A percentile compares a stretch with the other conserved stretches of the same genome.
Evolutionary conservation across 345 rosid species (phyloP).

Genomic region (Rhizophora apiculata): DNA sequence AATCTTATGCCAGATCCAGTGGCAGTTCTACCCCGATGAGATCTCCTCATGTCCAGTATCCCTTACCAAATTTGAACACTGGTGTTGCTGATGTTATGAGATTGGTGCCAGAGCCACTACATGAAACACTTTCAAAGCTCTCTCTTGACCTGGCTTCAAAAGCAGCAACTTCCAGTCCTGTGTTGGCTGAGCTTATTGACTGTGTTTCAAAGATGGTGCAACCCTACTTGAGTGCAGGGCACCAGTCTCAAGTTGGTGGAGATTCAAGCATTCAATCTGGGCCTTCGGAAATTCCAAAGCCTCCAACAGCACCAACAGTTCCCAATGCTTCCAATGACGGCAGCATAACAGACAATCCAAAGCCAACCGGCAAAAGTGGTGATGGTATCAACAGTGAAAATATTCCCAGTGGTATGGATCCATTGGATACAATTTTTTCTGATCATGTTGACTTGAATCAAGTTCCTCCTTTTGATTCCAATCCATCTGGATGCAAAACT

Average conservation of each 20-base stretch:
- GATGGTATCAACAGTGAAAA: slow-evolving; percentile 18
- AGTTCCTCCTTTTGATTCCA: slow-evolving; percentile 24
- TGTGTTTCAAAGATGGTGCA: slow-evolving; percentile 42
- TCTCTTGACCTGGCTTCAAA: slow-evolving; percentile 56
- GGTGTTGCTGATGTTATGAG: slow-evolving; percentile 52
- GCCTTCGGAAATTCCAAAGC: slow-evolving; percentile 19
- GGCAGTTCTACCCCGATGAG: slow-evolving; percentile 54
- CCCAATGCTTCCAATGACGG: slow-evolving; percentile 22
- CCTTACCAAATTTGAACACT: slow-evolving; percentile 34
- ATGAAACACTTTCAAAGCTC: slow-evolving; percentile 47
- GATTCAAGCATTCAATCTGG: slow-evolving; percentile 12
- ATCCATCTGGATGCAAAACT: slow-evolving; percentile 16
- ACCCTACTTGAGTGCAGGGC: slow-evolving; percentile 16
- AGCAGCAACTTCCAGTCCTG: slow-evolving; percentile 46
- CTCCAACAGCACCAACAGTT: slow-evolving; percentile 23
- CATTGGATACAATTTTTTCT: slow-evolving; percentile 10
- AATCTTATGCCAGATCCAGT: slow-evolving; percentile 39
- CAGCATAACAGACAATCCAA: slow-evolving; percentile 7
- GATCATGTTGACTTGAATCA: slow-evolving; percentile 39
- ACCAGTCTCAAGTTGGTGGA: slow-evolving; percentile 19
- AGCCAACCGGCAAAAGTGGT: slow-evolving; percentile 13
- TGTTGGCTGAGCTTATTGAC: slow-evolving; percentile 39
- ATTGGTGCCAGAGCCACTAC: slow-evolving; percentile 61
- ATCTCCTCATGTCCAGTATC: slow-evolving; percentile 35
- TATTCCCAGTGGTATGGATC: slow-evolving; percentile 1